Evolutionary conservation across 129 eudicot genomes (phyloP).

Genomic region (Silybum marianum): DNA sequence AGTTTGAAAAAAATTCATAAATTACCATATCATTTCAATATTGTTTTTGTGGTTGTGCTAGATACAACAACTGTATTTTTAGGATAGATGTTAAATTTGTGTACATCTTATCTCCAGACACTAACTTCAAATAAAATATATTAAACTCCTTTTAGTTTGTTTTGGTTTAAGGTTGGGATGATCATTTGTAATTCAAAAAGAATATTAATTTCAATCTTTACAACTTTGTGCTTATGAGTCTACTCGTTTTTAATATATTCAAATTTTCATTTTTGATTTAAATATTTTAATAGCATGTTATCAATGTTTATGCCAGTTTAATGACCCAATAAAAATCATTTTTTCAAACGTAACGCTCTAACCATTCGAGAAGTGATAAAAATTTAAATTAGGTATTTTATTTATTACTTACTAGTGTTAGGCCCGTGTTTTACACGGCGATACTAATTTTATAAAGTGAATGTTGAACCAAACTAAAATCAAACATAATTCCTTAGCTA

Average conservation of each 20-base stretch:
- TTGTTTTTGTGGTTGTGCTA: background rate
- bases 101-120: too few relatives aligned
- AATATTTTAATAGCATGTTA: background rate
- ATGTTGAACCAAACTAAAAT: too few relatives aligned
- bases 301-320: background rate
- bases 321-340: background rate
- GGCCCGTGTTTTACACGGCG: too few relatives aligned
- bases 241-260: background rate
- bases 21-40: background rate
- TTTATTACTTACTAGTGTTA: constrained; percentile 16
- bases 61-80: background rate
- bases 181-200: too few relatives aligned
- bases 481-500: too few relatives aligned
- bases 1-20: background rate
- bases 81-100: too few relatives aligned
- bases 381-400: background rate
- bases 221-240: background rate
- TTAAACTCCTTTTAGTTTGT: background rate
- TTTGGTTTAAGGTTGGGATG: background rate
- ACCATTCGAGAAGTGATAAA: background rate
- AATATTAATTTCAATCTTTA: background rate
- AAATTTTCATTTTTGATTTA: background rate
- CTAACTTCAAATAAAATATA: background rate
- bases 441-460: too few relatives aligned
- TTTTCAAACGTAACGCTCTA: background rate